These are phyloP conservation scores for Phanerodontia chrysosporium DNA, from an alignment of 768 basidiomycete species.

Conservation along the genomic window DNA sequence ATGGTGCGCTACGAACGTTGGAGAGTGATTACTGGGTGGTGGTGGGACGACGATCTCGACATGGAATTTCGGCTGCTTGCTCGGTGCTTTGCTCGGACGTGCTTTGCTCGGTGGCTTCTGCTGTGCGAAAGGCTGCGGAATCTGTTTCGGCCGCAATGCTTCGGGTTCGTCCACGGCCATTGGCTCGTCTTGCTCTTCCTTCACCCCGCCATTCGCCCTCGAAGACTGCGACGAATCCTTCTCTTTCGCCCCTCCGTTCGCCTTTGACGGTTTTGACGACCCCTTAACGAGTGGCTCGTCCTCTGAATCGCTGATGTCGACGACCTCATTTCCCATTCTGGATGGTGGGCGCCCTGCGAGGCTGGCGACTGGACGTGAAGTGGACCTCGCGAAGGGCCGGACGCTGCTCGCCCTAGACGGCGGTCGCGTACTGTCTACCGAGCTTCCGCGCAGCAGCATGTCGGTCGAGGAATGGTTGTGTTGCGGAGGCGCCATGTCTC, in stretches of 20 bases:
- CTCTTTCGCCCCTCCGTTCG: too few relatives aligned
- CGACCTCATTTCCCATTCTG: constrained; percentile 1
- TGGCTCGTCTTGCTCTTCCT: background rate
- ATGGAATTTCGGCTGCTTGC: background rate
- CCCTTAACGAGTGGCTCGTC: background rate
- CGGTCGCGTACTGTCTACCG: background rate
- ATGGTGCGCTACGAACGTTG: background rate
- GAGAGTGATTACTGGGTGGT: background rate
- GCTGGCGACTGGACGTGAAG: background rate
- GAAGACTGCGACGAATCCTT: too few relatives aligned
- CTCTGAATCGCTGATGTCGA: constrained; percentile 8
- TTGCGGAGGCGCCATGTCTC: background rate
- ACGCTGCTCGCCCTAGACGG: background rate
- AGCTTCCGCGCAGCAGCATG: background rate
- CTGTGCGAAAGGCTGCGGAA: background rate
- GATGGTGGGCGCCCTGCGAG: background rate
- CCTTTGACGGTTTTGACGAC: background rate
- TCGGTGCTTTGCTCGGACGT: background rate
- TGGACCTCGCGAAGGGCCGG: background rate
- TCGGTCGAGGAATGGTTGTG: background rate
- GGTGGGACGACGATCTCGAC: background rate
- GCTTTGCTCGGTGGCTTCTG: background rate
- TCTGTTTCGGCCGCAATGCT: background rate
- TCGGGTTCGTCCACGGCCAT: background rate
- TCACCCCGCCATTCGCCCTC: background rate